Evolutionary conservation across 2,329 filamentous ascomycete genomes (phyloP), one percentile per base, ranked within the genome.

Genomic region (Penicillium glabrum): DNA sequence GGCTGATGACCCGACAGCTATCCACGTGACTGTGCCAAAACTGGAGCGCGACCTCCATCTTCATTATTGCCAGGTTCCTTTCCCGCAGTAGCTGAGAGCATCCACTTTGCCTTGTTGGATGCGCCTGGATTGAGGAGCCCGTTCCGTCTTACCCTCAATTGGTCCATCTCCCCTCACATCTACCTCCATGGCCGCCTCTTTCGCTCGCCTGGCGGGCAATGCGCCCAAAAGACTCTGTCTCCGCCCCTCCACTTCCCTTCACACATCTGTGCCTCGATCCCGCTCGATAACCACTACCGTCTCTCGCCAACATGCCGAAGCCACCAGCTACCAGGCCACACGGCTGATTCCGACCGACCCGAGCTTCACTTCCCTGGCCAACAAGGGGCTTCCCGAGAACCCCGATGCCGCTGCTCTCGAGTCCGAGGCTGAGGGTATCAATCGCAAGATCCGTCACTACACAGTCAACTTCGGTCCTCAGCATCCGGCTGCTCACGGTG

Each of bases 391-490:
- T 63, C 67, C 77, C 33, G 69, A 76, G 35, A 57, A 62, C 53
- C 53, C 67, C 51, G 78, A 80, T 56, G 66, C 70, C 58, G 78
- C 77, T 62, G 77, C 67, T 43, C 77, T 81, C 51, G 81, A 83
- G 66, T 79, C 76, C 53, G 71, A 77, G 55, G 72, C 64, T 35
- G 63, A 69, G 61, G 71, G 71, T 46, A 64, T 66, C 51, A 77
- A 81, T 78, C 89, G 93, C 77, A 98, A 97, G 84, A 89, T 99
- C 75, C 88, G 95, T 66, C 95, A 99, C 80, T 99, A 99, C 81
- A 99, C 95, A 7, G 93, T 99, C 82, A 99, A 99, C 83, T 99
- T 99, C 71, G 95, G 95, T 55, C 95, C 95, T 63, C 95, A 99
- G 83, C 95, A 99, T 83, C 95, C 95, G 39, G 95, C 95, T 64